Conservation (phyloP, 306 rosid species). For the Elaeagnus macrophylla region DNA sequence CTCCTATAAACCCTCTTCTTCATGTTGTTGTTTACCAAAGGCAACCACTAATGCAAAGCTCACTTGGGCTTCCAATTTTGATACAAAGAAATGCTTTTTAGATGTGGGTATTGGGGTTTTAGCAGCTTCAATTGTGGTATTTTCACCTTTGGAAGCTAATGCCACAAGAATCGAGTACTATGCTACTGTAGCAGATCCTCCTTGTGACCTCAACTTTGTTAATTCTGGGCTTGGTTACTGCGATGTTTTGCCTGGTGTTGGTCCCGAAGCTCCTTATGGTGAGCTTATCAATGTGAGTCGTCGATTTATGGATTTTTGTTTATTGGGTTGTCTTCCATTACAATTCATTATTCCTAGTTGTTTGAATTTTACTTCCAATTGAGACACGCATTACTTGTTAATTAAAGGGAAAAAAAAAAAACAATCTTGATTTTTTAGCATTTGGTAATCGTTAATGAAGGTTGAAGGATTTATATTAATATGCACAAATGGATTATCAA, state of each 20-base stretch:
- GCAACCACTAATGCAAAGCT: conserved; percentile 13
- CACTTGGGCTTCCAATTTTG: conserved; percentile 13
- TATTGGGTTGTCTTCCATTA: neutral
- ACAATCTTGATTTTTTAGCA: neutral
- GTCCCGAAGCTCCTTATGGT: conserved; percentile 58
- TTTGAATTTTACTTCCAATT: neutral
- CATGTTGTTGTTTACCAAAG: conserved; percentile 25
- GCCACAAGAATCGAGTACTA: conserved; percentile 88
- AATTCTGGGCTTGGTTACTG: conserved; percentile 87
- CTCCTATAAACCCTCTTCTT: conserved; percentile 8
- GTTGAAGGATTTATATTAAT: too few species aligned
- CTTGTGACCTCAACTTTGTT: conserved; percentile 56
- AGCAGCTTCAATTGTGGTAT: conserved; percentile 52
- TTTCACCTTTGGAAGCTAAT: conserved; percentile 62
- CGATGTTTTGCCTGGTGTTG: conserved; percentile 51
- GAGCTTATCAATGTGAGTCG: conserved; percentile 76
- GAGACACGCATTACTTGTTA: neutral
- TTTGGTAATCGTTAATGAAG: neutral
- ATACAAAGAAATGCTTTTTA: conserved; percentile 23
- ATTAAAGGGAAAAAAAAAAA: neutral
- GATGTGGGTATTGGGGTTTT: conserved; percentile 51
- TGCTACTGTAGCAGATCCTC: conserved; percentile 79
- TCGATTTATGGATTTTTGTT: neutral
- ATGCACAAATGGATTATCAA: too few species aligned
- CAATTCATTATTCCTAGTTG: neutral